Conservation (phyloP, 2,329 filamentous ascomycete genomes). For the Beauveria bassiana region DNA sequence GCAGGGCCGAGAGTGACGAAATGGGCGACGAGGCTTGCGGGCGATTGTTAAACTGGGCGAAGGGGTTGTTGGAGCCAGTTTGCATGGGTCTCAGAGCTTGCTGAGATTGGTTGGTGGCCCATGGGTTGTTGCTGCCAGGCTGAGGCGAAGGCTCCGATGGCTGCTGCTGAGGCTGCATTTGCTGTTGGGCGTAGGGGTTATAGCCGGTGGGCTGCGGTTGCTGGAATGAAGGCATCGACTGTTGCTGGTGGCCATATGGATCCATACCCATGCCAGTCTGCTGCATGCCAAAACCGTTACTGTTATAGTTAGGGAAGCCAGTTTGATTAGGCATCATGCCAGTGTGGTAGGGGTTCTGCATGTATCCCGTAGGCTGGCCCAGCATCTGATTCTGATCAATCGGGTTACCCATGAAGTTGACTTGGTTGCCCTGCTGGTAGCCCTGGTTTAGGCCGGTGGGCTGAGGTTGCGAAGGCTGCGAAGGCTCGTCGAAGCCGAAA, state of each 20-base stretch:
- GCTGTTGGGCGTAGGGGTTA: slow-evolving; percentile 43
- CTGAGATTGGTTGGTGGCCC: slow-evolving; percentile 57
- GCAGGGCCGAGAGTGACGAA: slow-evolving; percentile 65
- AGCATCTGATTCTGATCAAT: slow-evolving; percentile 71
- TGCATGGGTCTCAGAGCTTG: slow-evolving; percentile 69
- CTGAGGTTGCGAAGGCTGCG: slow-evolving; percentile 57
- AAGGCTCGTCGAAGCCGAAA: slow-evolving; percentile 68
- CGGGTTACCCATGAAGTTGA: slow-evolving; percentile 96
- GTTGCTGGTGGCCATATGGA: slow-evolving; percentile 53
- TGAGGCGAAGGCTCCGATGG: slow-evolving; percentile 56
- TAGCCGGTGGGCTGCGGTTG: slow-evolving; percentile 46
- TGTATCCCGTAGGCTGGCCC: slow-evolving; percentile 71
- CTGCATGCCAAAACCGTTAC: slow-evolving; percentile 56
- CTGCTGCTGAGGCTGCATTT: slow-evolving; percentile 33
- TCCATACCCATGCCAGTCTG: slow-evolving; percentile 64
- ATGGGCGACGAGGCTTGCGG: slow-evolving; percentile 51
- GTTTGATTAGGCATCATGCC: slow-evolving; percentile 42
- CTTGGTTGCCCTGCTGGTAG: slow-evolving; percentile 92
- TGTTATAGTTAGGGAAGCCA: slow-evolving; percentile 38
- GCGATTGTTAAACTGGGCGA: slow-evolving; percentile 65
- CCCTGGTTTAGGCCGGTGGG: slow-evolving; percentile 91
- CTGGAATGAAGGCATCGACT: slow-evolving; percentile 33
- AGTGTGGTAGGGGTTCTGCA: slow-evolving; percentile 46
- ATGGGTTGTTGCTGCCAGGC: slow-evolving; percentile 89
- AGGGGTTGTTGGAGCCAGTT: slow-evolving; percentile 97